A percentile compares a stretch with the other conserved stretches of the same genome.
Evolutionary conservation across 495 filamentous ascomycete genomes (phyloP).

Genomic region (Cryomyces minteri): DNA sequence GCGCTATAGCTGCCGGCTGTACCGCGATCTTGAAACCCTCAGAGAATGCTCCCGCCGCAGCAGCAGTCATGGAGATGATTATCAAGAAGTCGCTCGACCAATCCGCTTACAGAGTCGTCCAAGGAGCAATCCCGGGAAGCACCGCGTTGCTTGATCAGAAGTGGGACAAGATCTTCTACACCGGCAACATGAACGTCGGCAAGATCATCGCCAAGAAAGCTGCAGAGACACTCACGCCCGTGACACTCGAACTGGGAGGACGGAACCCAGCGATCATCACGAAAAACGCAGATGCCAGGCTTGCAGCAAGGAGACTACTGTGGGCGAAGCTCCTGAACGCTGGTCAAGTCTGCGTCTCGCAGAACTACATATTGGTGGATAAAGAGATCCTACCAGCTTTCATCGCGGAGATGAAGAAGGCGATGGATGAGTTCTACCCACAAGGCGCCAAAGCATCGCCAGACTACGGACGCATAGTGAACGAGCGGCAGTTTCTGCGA

Average conservation of each 20-base stretch:
- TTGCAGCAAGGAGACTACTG: constrained; percentile 69
- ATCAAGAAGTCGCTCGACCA: constrained; percentile 56
- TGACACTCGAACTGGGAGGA: constrained; percentile 77
- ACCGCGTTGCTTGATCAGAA: constrained; percentile 67
- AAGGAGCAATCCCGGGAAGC: constrained; percentile 64
- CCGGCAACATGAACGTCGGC: constrained; percentile 57
- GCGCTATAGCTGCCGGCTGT: constrained; percentile 83
- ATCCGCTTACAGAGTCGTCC: constrained; percentile 57
- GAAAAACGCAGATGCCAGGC: constrained; percentile 53
- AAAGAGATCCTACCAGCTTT: constrained; percentile 51
- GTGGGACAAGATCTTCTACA: constrained; percentile 98
- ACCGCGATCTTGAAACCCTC: constrained; percentile 80
- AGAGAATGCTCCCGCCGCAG: constrained; percentile 56
- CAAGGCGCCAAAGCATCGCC: constrained; percentile 53
- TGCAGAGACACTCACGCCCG: constrained; percentile 77
- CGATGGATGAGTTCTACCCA: constrained; percentile 67
- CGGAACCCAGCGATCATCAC: constrained; percentile 81
- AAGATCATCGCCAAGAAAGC: constrained; percentile 83
- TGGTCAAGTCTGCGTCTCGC: constrained; percentile 75
- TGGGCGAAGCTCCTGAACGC: constrained; percentile 79
- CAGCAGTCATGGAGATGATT: constrained; percentile 62
- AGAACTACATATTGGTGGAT: constrained; percentile 80
- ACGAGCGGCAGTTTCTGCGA: constrained; percentile 57
- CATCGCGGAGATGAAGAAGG: constrained; percentile 51
- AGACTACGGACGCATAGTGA: constrained; percentile 67